Evolutionary conservation across 2,329 filamentous ascomycete genomes (phyloP), one percentile per base, ranked within the genome.

Genomic region (Colletotrichum graminicola): DNA sequence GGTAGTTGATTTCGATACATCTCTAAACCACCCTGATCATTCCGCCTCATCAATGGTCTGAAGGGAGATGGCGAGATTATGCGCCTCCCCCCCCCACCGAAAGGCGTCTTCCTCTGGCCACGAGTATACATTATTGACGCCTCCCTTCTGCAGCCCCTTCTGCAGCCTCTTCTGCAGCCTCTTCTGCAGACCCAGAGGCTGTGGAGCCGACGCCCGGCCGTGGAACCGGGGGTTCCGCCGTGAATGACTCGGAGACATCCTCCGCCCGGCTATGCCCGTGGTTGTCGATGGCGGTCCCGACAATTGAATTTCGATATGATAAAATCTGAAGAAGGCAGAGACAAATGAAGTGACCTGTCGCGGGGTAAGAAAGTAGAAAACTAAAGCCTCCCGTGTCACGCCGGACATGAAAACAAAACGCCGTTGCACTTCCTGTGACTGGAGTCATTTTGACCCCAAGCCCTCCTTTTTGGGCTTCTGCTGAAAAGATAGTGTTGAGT

Each of bases 401-500:
- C 55, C 62, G 21, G 18, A 60, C 54, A 59, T 6, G 29, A 29
- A 11, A 45, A 26, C 54, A 60, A 52, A 60, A 66, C 62, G 62
- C 67, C 62, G 34, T 23, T 21, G 34, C 14, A 36, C 41, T 49
- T 29, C 66, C 23, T 26, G 16, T n/a, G 23, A 12, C 34, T 43
- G 21, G 16, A 54, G 49, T 23, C n/a, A 36, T 18, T 16, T 34
- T 16, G 18, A 43, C n/a, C 34, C 23, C 5, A 29, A 49, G 36
- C 11, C 54, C 32, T 21, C 32, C 32, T 16, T 14, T 39, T 32
- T 21, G 21, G 21, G 11, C 26, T 45, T 47, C 36, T 47, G 29
- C 47, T n/a, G 23, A n/a, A 36, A 39, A 1, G 3, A 56, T 36
- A 39, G 14, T 49, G 32, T 12, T 23, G 36, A 32, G 39, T 16